Evolutionary conservation across 306 rosid species (phyloP), one percentile per base, ranked within the genome.

Genomic region (Vigna hirtella): DNA sequence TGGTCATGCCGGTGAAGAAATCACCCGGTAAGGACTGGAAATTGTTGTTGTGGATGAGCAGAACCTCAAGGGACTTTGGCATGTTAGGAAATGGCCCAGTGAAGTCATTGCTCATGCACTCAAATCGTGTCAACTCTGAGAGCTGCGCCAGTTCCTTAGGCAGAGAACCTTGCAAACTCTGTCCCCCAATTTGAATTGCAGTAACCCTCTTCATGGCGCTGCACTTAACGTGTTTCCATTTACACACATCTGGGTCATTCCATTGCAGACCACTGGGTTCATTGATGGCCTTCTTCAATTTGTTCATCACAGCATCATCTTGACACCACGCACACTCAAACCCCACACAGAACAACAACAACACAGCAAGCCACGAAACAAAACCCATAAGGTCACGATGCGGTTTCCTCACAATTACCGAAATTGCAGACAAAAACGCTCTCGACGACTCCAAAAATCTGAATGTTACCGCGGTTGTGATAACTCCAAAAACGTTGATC

Each of bases 231-330:
- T 58, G 3, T 0, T 5, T 0, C 98, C 98, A 94, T 0, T 61
- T 38, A 53, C 98, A 91, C 72, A 51, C 58, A 73, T 81, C 83
- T 2, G 88, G 0, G 18, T 80, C 90, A 12, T 84, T 7, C 98
- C 97, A 92, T 4, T 79, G 24, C 8, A 86, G 88, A 9, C 34
- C 61, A 28, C 7, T n/a, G 5, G 85, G 9, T 4, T 36, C 53
- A 0, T 68, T 79, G 26, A 93, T 72, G 50, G 78, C 50, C 20
- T 72, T 48, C 70, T 61, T 82, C 6, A 94, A 85, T 34, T 20
- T 66, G 26, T 45, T 14, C 97, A 94, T 87, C 22, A 87, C 93
- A 11, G 36, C 84, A 22, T 94, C 97, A 26, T 92, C 97, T 42
- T 48, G 86, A 28, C 84, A 81, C 43, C 78, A 34, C 40, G 73